These are phyloP conservation scores for Metschnikowia chrysomelidarum DNA, from an alignment of 805 yeast genomes.

Conservation along the genomic window DNA sequence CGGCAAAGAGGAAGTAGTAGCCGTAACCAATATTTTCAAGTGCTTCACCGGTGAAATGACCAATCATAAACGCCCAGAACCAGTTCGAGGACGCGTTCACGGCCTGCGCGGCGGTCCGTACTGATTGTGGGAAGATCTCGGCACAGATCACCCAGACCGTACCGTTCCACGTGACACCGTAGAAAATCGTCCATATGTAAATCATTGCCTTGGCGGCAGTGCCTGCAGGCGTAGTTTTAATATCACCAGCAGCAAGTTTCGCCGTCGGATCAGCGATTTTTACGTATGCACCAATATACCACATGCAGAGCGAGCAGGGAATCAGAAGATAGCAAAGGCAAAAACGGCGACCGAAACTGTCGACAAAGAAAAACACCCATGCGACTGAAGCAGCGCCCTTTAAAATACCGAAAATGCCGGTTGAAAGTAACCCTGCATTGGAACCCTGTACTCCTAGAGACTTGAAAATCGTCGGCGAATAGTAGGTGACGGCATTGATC, in stretches of 20 bases:
- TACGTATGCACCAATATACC: conserved; percentile 49
- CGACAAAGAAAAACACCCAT: conserved; percentile 48
- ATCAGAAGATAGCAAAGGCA: conserved; percentile 38
- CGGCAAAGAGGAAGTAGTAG: conserved; percentile 43
- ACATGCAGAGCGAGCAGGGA: conserved; percentile 44
- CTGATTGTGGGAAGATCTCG: conserved; percentile 45
- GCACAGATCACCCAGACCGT: conserved; percentile 48
- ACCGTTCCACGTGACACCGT: conserved; percentile 46
- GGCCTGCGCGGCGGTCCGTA: conserved; percentile 43
- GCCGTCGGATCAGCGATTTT: conserved; percentile 33
- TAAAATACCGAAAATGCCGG: conserved; percentile 53
- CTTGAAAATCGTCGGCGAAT: conserved; percentile 51
- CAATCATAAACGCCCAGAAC: conserved; percentile 52
- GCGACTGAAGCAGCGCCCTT: conserved; percentile 44
- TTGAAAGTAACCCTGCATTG: conserved; percentile 46
- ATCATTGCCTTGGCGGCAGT: conserved; percentile 45
- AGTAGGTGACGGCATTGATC: conserved; percentile 50
- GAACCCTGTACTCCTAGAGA: conserved; percentile 48
- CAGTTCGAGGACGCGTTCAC: conserved; percentile 46
- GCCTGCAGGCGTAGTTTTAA: conserved; percentile 34
- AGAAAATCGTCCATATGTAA: conserved; percentile 47
- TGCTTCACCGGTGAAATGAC: conserved; percentile 46
- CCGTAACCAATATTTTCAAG: conserved; percentile 43
- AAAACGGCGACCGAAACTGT: conserved; percentile 44
- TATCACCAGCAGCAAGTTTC: conserved; percentile 22